phyloP scores from a whole-genome alignment of 176 grass and related monocot genomes.

The Eragrostis curvula region DNA sequence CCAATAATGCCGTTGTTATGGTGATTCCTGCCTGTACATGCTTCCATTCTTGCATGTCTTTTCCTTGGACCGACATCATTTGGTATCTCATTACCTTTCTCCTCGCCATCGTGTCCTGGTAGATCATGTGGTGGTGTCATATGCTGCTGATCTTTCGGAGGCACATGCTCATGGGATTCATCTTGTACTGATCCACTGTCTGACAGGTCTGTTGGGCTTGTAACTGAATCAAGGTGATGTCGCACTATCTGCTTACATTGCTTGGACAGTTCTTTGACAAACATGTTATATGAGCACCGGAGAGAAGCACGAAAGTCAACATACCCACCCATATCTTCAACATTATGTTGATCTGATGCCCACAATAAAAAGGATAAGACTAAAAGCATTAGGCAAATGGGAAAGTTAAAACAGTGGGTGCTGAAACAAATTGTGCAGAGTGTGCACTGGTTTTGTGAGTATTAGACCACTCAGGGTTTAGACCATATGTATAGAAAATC shows the following conservation, averaged over 20 bases:
- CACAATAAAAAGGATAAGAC: no score
- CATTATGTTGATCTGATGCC: no score
- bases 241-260: constrained; percentile 94
- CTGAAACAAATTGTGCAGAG: no score
- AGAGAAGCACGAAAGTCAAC: no score
- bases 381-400: no score
- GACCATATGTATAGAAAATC: no score
- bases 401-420: no score
- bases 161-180: constrained; percentile 77
- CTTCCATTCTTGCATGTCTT: constrained; percentile 74
- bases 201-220: constrained; percentile 85
- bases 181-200: constrained; percentile 58
- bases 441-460: no score
- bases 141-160: constrained; percentile 77
- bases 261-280: constrained; percentile 65
- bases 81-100: constrained; percentile 80
- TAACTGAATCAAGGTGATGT: constrained; percentile 87
- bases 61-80: constrained; percentile 77
- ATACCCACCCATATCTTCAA: no score
- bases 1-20: constrained; percentile 56
- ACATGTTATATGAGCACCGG: no score
- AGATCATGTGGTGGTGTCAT: constrained; percentile 91
- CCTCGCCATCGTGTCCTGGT: constrained; percentile 68
- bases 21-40: constrained; percentile 64
- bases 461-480: no score